Conservation (phyloP, 345 rosid genomes). For the Euphorbia lathyris region DNA sequence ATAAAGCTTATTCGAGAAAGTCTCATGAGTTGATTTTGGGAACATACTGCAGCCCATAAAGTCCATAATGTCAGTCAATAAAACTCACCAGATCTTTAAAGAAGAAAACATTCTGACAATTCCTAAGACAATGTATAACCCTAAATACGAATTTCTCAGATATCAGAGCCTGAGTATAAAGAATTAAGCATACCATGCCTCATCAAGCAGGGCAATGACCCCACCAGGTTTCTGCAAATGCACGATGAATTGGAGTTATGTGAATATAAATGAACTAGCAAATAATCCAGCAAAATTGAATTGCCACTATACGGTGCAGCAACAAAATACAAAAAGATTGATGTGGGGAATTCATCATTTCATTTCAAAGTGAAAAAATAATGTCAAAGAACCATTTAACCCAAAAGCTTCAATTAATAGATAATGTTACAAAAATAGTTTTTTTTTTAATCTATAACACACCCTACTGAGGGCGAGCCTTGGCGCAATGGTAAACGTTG, state of each 20-base stretch:
- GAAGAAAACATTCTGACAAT: conserved; percentile 5
- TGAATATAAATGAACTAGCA: conserved; percentile 16
- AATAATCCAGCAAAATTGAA: neutral
- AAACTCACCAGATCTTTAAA: neutral
- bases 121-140: neutral
- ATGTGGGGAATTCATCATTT: neutral
- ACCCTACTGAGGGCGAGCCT: too few species aligned
- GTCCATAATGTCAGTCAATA: conserved; percentile 18
- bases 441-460: too few species aligned
- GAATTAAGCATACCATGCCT: conserved; percentile 66
- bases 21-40: conserved; percentile 87
- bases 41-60: conserved; percentile 61
- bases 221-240: conserved; percentile 88
- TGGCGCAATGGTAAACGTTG: too few species aligned
- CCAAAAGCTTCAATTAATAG: too few species aligned
- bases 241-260: conserved; percentile 25
- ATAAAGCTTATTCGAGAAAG: conserved; percentile 81
- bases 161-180: conserved; percentile 13
- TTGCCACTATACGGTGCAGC: neutral
- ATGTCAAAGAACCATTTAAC: too few species aligned
- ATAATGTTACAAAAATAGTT: too few species aligned
- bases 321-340: neutral
- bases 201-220: conserved; percentile 82
- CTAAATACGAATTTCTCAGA: conserved; percentile 6
- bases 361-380: neutral